Evolutionary conservation across 1,284 basidiomycete species (phyloP), one percentile per base, ranked within the genome.

Genomic region (Trichosporon sp.): DNA sequence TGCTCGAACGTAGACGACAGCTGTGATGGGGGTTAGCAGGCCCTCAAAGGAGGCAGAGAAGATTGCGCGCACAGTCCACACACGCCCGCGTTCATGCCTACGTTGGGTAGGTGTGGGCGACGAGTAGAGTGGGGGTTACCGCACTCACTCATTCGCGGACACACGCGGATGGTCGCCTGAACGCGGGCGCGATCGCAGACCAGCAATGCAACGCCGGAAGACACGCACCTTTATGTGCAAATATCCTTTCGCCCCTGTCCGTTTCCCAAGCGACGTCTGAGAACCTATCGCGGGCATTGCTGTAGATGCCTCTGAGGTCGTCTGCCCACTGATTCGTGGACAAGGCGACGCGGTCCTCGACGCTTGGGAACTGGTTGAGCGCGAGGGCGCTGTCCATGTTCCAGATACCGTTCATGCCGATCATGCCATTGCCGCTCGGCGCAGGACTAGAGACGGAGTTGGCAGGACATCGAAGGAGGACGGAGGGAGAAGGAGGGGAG

Each of bases 221-320:
- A 8, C 2, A 68, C 80, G 19, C 70, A 83, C 82, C 81, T 74
- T 83, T 83, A 71, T 83, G 82, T 14, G 79, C 81, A 78, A 79
- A 83, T 59, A 84, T 83, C 54, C 79, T 71, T 61, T 85, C 84
- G 32, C 85, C 85, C 68, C 87, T 87, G 43, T 87, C 87, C 32
- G 89, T 88, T 81, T 92, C 90, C 94, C 94, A 97, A 16, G 92
- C 90, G 68, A 98, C 92, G 85, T 97, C 95, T n/a, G 92, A 91
- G 80, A 94, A 96, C 69, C 92, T 87, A 72, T 93, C 91, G 81
- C 91, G 91, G 31, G 94, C 91, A 71, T 90, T 86, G 73, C 88
- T 87, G 82, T 93, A 94, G 48, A 97, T 87, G 1, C 86, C 80
- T 74, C 89, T 87, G 11, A 97, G 87, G 84, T 96, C 90, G 40